Base-by-base conservation (phyloP, 352 stramenopile species). In the Pythium aristosporum region DNA sequence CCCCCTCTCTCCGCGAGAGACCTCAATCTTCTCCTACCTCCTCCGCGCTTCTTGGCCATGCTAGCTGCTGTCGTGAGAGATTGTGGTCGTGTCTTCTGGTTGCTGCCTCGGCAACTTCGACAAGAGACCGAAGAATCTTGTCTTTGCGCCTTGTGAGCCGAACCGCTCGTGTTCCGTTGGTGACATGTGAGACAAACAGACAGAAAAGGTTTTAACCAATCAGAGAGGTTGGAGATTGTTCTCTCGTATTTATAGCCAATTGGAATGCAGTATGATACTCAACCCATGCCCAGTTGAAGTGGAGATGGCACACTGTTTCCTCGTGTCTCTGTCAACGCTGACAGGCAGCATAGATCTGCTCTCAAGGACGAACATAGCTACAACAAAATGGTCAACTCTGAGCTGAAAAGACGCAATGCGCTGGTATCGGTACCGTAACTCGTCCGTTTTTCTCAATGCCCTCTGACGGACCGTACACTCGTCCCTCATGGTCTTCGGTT, bases 11-110 rank as follows among this genome's bases (percentile, higher is more conserved):
- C 10, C 15, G 4, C 18, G 8, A 55, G 48, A 41, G 25, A 12
- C 12, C 23, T 41, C 15, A 21, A 18, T n/a, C 16, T 51, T 43
- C 44, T 52, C 65, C 46, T 34, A 90, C 83, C 83, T 78, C 67
- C 57, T 61, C 73, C 64, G 23, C 64, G 77, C 68, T 92, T 92
- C 71, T 84, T 92, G 39, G 51, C 81, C 83, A 92, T 92, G 36
- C 10, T 52, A 42, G 23, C 16, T 42, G 1, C 30, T 41, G 50
- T 55, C 23, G 18, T 15, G 28, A 25, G 9, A 34, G 46, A 18
- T 47, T 42, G 52, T 37, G 58, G 12, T 39, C 58, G 37, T 57
- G 47, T 21, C 36, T 20, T 23, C 20, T 41, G 32, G 39, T 12
- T 21, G 10, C 16, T 47, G 39, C 16, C 20, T 18, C 39, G 43